A percentile compares a stretch with the other conserved stretches of the same genome.
These are phyloP conservation scores for Schwanniomyces pseudopolymorphus DNA, from an alignment of 805 yeast species.

Conservation along the genomic window DNA sequence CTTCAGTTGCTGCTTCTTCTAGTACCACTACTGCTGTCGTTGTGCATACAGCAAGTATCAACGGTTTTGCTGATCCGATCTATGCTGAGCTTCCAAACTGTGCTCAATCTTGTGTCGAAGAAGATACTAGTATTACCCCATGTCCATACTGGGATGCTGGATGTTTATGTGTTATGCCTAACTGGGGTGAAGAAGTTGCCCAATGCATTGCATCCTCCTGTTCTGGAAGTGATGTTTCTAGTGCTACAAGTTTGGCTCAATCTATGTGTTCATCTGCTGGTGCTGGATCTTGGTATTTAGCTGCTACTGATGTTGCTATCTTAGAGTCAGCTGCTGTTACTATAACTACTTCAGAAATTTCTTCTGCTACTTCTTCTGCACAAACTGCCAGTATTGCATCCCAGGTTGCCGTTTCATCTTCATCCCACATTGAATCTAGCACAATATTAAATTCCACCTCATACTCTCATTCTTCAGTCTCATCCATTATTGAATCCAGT, in stretches of 20 bases:
- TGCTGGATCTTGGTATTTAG: constrained; percentile 29
- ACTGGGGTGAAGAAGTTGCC: constrained; percentile 32
- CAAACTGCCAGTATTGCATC: neutral
- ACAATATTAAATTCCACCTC: no score
- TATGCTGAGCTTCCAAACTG: constrained; percentile 32
- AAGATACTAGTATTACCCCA: constrained; percentile 35
- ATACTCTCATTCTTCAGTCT: constrained; percentile 6
- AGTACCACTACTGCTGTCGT: constrained; percentile 12
- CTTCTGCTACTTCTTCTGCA: constrained; percentile 10
- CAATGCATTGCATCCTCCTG: constrained; percentile 41
- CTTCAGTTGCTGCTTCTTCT: constrained; percentile 11
- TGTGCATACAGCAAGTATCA: constrained; percentile 37
- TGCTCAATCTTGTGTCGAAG: constrained; percentile 34
- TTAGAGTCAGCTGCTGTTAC: constrained; percentile 25
- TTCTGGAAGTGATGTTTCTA: constrained; percentile 26
- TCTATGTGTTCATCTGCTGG: constrained; percentile 34
- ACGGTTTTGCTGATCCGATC: constrained; percentile 42
- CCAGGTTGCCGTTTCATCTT: constrained; percentile 1
- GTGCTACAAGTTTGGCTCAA: constrained; percentile 27
- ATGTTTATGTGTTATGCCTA: constrained; percentile 43
- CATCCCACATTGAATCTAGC: constrained; percentile 5
- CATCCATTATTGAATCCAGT: constrained; percentile 11
- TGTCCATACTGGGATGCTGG: constrained; percentile 50
- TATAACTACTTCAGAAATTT: constrained; percentile 5
- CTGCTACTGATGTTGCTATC: constrained; percentile 21